These are phyloP conservation scores for Aspergillus fijiensis DNA, from an alignment of 2,329 filamentous ascomycete genomes.

Conservation along the genomic window DNA sequence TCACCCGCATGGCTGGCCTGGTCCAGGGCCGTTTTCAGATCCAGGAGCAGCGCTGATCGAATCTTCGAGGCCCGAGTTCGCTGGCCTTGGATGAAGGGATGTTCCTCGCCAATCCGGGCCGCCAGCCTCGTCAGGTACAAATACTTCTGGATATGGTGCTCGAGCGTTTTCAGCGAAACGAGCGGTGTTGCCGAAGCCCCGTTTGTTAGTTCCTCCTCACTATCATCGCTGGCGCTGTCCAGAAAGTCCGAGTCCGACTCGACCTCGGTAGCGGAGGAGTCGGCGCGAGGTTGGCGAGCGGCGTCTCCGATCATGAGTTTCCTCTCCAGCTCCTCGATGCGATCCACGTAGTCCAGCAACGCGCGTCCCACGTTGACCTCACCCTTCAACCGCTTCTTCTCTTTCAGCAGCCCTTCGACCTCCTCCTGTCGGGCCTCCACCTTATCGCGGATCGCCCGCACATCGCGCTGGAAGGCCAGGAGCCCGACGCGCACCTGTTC, in stretches of 20 bases:
- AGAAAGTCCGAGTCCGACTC: conserved; percentile 39
- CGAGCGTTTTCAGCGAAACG: conserved; percentile 48
- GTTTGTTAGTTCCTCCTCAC: conserved; percentile 33
- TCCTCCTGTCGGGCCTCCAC: conserved; percentile 66
- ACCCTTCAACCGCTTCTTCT: conserved; percentile 64
- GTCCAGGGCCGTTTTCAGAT: conserved; percentile 63
- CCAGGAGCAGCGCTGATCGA: conserved; percentile 62
- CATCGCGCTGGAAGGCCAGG: conserved; percentile 78
- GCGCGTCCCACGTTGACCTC: conserved; percentile 62
- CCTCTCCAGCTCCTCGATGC: conserved; percentile 61
- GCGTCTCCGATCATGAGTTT: conserved; percentile 64
- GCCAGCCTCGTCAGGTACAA: conserved; percentile 55
- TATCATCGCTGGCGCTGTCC: conserved; percentile 28
- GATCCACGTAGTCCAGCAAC: conserved; percentile 46
- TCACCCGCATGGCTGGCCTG: conserved; percentile 49
- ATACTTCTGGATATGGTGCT: conserved; percentile 59
- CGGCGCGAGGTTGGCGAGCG: conserved; percentile 19
- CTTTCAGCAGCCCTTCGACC: conserved; percentile 60
- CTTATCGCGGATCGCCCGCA: conserved; percentile 68
- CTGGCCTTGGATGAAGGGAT: conserved; percentile 64
- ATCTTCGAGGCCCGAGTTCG: conserved; percentile 57
- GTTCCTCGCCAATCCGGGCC: conserved; percentile 53
- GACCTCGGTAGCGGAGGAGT: conserved; percentile 18
- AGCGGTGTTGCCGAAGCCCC: conserved; percentile 34
- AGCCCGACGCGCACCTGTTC: conserved; percentile 87